These are phyloP conservation scores for Eutrema japonicum DNA, from an alignment of 345 rosid genomes.

Conservation along the genomic window DNA sequence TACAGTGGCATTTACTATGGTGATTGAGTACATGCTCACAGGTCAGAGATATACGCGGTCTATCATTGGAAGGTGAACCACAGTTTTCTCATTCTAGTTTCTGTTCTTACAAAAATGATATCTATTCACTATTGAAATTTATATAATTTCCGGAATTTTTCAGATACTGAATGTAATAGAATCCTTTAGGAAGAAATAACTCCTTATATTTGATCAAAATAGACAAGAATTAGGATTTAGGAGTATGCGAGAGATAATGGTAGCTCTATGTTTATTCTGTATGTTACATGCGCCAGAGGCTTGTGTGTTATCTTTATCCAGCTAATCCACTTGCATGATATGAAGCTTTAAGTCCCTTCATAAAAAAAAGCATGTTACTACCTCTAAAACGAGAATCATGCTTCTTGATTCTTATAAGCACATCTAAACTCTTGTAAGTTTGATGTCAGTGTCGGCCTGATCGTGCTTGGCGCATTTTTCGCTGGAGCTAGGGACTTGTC, in stretches of 20 bases:
- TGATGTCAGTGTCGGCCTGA: conserved; percentile 88
- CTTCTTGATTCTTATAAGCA: conserved; percentile 46
- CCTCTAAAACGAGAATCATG: conserved; percentile 22
- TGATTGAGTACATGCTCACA: conserved; percentile 78
- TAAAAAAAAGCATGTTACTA: neutral
- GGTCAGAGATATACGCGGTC: conserved; percentile 77
- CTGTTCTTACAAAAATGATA: neutral
- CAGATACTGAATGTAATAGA: neutral
- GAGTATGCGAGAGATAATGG: neutral
- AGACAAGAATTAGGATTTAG: conserved; percentile 8
- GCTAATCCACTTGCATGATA: conserved; percentile 14
- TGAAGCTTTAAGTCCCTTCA: neutral
- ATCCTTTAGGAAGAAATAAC: conserved; percentile 12
- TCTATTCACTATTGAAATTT: neutral
- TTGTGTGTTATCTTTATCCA: conserved; percentile 21
- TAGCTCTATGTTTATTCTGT: conserved; percentile 16
- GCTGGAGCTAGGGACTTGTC: conserved; percentile 99
- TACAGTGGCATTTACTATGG: conserved; percentile 92
- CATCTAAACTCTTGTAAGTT: conserved; percentile 54
- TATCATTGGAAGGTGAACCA: conserved; percentile 75
- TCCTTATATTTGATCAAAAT: conserved; percentile 7
- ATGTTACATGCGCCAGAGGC: conserved; percentile 20
- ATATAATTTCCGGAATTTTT: neutral
- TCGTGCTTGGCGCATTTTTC: conserved; percentile 83
- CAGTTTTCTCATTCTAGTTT: neutral